Evolutionary conservation across 495 filamentous ascomycete species (phyloP).

Genomic region (Lentithecium fluviatile): DNA sequence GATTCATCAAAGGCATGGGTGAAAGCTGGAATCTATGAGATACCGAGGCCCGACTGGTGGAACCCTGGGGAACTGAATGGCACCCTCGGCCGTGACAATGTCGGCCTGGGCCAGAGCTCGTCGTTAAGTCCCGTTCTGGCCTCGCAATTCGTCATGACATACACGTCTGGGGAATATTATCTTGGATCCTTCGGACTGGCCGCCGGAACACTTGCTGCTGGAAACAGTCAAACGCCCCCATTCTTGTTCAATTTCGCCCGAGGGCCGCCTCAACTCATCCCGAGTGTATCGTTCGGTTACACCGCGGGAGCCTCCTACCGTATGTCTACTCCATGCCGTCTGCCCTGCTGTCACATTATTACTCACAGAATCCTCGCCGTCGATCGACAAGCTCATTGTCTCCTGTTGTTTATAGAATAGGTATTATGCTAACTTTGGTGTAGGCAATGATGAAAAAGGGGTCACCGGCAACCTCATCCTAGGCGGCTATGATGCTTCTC

Average conservation of each 20-base stretch:
- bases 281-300: conserved; percentile 32
- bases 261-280: not conserved
- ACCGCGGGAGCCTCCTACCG: conserved; percentile 31
- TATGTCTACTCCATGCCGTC: conserved; percentile 14
- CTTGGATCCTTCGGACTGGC: conserved; percentile 33
- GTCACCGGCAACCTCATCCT: conserved; percentile 21
- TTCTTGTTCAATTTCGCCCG: conserved; percentile 19
- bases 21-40: conserved; percentile 13
- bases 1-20: conserved; percentile 9
- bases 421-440: conserved; percentile 1
- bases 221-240: not conserved
- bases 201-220: not conserved
- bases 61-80: conserved; percentile 14
- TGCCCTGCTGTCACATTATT: conserved; percentile 2
- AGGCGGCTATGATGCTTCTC: conserved; percentile 30
- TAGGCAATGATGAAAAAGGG: conserved; percentile 26
- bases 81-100: conserved; percentile 15
- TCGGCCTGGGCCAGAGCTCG: conserved; percentile 19
- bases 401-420: too few species aligned
- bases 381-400: too few species aligned
- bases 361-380: too few species aligned
- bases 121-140: not conserved
- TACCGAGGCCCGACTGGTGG: conserved; percentile 13
- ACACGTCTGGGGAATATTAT: conserved; percentile 16
- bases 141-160: conserved; percentile 8